Evolutionary conservation across 2,329 filamentous ascomycete genomes (phyloP).

Genomic region (Cladophialophora yegresii): DNA sequence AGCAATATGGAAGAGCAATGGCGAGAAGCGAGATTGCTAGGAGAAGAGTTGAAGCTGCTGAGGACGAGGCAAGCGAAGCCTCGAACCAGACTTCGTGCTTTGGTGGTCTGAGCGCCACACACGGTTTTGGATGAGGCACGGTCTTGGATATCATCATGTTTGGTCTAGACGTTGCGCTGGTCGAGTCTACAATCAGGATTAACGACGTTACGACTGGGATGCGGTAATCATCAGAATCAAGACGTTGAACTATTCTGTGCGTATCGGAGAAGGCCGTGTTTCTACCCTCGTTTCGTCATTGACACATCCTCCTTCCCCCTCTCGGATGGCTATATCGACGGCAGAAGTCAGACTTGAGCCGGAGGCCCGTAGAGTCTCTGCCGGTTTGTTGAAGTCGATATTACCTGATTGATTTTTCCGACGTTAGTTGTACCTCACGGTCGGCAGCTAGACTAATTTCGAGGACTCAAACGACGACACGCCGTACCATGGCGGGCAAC

Average conservation of each 20-base stretch:
- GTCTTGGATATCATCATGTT: not conserved
- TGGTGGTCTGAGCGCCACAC: slow-evolving; percentile 19
- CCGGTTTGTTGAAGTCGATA: not conserved
- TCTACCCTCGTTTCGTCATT: not conserved
- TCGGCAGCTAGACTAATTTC: too few species aligned
- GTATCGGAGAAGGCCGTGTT: not conserved
- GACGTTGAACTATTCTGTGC: not conserved
- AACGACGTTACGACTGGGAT: slow-evolving; percentile 10
- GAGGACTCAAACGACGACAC: not conserved
- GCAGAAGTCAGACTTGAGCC: not conserved
- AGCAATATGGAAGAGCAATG: slow-evolving; percentile 49
- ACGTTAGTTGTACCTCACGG: not conserved
- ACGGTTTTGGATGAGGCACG: not conserved
- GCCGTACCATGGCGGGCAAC: slow-evolving; percentile 20
- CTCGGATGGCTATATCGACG: not conserved
- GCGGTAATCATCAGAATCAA: not conserved
- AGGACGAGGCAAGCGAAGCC: slow-evolving; percentile 20
- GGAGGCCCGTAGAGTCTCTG: not conserved
- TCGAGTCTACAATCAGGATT: not conserved
- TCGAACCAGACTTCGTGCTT: slow-evolving; percentile 18
- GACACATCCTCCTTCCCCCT: not conserved
- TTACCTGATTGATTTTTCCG: not conserved
- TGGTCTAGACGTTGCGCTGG: not conserved
- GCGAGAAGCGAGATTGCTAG: slow-evolving; percentile 47
- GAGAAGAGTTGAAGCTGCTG: slow-evolving; percentile 45